Base-by-base conservation (phyloP, 2,329 filamentous ascomycete genomes). In the Myotisia sp. region DNA sequence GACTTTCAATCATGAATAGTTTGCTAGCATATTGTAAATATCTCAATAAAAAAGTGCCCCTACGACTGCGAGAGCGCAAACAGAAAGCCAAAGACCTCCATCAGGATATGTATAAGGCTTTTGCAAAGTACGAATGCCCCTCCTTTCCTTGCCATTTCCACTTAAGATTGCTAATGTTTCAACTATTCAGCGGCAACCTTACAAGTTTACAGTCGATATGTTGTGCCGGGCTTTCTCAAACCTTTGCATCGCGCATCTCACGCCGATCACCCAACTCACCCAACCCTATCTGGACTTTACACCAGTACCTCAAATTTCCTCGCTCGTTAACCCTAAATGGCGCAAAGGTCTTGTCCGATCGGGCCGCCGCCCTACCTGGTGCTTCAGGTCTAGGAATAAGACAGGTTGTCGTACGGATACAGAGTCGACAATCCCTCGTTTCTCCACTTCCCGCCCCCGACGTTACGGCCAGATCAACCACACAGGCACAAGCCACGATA, bases 61-160 rank as follows among this genome's bases (percentile, higher is more conserved):
- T 63, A 12, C 42, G 51, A n/a, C 36, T 58, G 16, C 42, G 41
- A 14, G 46, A 55, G 26, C 50, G 61, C 24, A 54, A 58, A 12
- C 34, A 43, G 6, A 49, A 59, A 24, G 62, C 57, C 7, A 48
- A 49, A 26, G 42, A 52, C 6, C 49, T 68, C n/a, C 63, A 69
- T 38, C 39, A 51, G 29, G 40, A 48, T 17, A 63, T 69, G 58
- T 68, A 67, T 46, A 54, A 45, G 16, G 53, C 59, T 14, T 64
- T 68, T 41, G 63, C 65, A 16, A 44, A 42, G 46, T 66, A 60
- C 44, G 54, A 50, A 18, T 12, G 19, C 31, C 9, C 12, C 12
- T 14, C 17, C 19, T 19, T 14, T 29, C 6, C 6, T 21, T 10
- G n/a, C 7, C n/a, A 4, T 12, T 8, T 19, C 22, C 6, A 21